phyloP scores from a whole-genome alignment of 2,329 filamentous ascomycete species.

The Emergomyces pasteurianus region DNA sequence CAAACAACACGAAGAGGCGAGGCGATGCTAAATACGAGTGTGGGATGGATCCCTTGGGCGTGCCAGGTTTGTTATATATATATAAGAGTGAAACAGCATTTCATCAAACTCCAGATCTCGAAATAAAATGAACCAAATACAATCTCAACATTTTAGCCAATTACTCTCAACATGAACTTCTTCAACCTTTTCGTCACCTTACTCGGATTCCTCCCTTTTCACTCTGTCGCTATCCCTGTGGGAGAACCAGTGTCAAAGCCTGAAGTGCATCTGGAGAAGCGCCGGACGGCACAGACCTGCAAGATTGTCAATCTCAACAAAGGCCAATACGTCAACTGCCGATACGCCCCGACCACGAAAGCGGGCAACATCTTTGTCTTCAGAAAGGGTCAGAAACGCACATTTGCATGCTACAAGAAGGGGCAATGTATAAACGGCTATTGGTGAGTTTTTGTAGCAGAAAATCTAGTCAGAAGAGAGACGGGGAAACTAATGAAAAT shows the following conservation, averaged over 20 bases:
- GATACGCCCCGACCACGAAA: neutral
- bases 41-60: too few species aligned
- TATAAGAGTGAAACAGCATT: neutral
- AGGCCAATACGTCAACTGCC: neutral
- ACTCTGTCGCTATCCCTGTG: neutral
- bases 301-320: neutral
- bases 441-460: neutral
- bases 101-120: neutral
- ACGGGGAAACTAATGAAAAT: neutral
- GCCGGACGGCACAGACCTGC: neutral
- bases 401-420: neutral
- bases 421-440: neutral
- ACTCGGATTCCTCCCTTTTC: neutral
- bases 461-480: neutral
- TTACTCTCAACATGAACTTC: neutral
- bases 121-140: too few species aligned
- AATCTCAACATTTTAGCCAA: too few species aligned
- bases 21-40: neutral
- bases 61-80: too few species aligned
- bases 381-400: neutral
- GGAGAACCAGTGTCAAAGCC: neutral
- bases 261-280: neutral
- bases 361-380: neutral
- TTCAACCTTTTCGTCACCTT: neutral
- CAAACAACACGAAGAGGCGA: neutral